Conservation (phyloP, 495 filamentous ascomycete genomes). For the Penicillium lagena region DNA sequence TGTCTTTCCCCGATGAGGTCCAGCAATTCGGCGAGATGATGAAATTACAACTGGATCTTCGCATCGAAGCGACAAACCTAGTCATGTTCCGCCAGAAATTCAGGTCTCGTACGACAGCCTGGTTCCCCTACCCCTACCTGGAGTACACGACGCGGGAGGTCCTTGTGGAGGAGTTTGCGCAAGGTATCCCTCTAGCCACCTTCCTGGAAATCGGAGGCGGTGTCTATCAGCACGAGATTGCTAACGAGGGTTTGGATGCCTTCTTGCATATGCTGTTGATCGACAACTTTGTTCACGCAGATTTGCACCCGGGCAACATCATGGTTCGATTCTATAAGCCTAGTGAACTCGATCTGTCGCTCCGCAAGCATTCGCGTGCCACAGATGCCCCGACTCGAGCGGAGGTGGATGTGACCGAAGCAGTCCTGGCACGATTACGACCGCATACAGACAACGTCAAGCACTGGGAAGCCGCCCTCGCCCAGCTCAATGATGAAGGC, state of each 20-base stretch:
- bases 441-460: slow-evolving; percentile 59
- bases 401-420: slow-evolving; percentile 74
- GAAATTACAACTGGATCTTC: slow-evolving; percentile 88
- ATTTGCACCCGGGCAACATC: slow-evolving; percentile 97
- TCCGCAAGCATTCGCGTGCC: slow-evolving; percentile 44
- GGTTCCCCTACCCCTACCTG: slow-evolving; percentile 90
- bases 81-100: slow-evolving; percentile 87
- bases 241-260: slow-evolving; percentile 93
- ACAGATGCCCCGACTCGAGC: slow-evolving; percentile 44
- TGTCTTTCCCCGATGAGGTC: slow-evolving; percentile 94
- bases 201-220: slow-evolving; percentile 91
- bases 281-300: slow-evolving; percentile 98
- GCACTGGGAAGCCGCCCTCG: slow-evolving; percentile 67
- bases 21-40: slow-evolving; percentile 97
- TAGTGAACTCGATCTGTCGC: slow-evolving; percentile 57
- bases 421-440: slow-evolving; percentile 70
- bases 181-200: slow-evolving; percentile 83
- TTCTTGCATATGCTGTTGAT: slow-evolving; percentile 96
- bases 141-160: slow-evolving; percentile 90
- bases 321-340: slow-evolving; percentile 99
- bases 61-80: slow-evolving; percentile 91
- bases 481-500: slow-evolving; percentile 77
- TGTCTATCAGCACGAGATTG: slow-evolving; percentile 88
- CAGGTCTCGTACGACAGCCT: slow-evolving; percentile 79
- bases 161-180: slow-evolving; percentile 91